Evolutionary conservation across 2,329 filamentous ascomycete genomes (phyloP).

Genomic region (Bipolaris zeicola): DNA sequence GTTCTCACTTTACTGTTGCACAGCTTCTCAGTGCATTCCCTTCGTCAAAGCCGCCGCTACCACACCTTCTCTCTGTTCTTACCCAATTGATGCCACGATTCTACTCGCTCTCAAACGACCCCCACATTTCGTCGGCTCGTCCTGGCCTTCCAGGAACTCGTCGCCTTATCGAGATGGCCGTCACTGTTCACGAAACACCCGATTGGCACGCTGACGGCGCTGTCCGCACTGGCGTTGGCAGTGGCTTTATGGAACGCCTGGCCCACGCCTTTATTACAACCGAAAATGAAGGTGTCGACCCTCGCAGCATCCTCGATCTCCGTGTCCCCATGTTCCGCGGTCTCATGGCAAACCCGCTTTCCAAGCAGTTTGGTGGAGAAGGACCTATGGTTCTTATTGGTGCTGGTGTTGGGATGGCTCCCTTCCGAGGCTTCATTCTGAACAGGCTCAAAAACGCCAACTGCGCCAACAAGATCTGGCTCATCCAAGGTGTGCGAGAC

Average conservation of each 20-base stretch:
- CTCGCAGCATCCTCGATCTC: slow-evolving; percentile 61
- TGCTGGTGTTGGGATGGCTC: slow-evolving; percentile 93
- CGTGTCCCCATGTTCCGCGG: slow-evolving; percentile 97
- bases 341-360: slow-evolving; percentile 94
- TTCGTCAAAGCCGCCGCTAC: slow-evolving; percentile 84
- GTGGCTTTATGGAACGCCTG: slow-evolving; percentile 89
- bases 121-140: slow-evolving; percentile 75
- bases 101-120: slow-evolving; percentile 97
- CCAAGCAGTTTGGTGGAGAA: slow-evolving; percentile 87
- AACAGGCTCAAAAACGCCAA: slow-evolving; percentile 91
- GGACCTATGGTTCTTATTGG: slow-evolving; percentile 98
- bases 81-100: slow-evolving; percentile 95
- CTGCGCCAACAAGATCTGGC: slow-evolving; percentile 97
- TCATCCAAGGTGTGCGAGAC: slow-evolving; percentile 92
- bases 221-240: slow-evolving; percentile 81
- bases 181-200: slow-evolving; percentile 85
- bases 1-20: slow-evolving; percentile 78
- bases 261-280: slow-evolving; percentile 74
- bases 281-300: slow-evolving; percentile 61
- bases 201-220: slow-evolving; percentile 71
- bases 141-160: slow-evolving; percentile 70
- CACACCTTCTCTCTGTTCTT: slow-evolving; percentile 77
- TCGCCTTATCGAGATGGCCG: slow-evolving; percentile 92
- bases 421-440: slow-evolving; percentile 97
- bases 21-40: slow-evolving; percentile 93